Conservation (phyloP, 768 basidiomycete genomes). For the Tylopilus vinaceipallidus region DNA sequence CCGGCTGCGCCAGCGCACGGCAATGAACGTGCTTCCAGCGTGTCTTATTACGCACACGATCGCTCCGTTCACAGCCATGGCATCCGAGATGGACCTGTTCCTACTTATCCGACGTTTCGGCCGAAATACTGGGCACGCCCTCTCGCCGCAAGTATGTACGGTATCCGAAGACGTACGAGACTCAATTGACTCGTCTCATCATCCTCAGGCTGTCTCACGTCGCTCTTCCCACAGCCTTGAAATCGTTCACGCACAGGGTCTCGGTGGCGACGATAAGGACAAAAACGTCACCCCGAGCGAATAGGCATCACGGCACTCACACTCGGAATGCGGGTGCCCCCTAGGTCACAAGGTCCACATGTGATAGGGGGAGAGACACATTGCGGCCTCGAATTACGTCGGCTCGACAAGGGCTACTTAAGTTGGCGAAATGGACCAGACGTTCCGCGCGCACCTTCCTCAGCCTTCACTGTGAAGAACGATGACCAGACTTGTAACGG, state of each 20-base stretch:
- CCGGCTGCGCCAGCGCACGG: not conserved
- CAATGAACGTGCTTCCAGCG: slow-evolving; percentile 5
- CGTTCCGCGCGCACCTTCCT: not conserved
- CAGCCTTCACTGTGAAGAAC: not conserved
- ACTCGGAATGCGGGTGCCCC: not conserved
- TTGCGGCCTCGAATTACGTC: not conserved
- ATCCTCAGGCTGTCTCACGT: slow-evolving; percentile 5
- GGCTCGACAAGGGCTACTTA: not conserved
- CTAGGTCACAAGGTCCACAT: not conserved
- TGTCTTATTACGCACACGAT: slow-evolving; percentile 13
- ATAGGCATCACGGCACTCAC: too few species aligned
- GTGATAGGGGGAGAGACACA: not conserved
- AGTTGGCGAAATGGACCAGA: not conserved
- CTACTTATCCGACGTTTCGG: too few species aligned
- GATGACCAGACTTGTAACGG: not conserved
- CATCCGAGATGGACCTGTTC: too few species aligned
- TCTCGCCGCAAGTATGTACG: too few species aligned
- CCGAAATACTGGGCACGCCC: not conserved
- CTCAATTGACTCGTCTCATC: too few species aligned
- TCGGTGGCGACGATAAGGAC: slow-evolving; percentile 2
- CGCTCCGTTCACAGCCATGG: not conserved
- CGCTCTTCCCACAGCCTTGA: not conserved
- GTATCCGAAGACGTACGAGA: too few species aligned
- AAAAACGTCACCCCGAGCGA: too few species aligned
- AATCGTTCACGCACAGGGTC: not conserved